Evolutionary conservation across 2,329 filamentous ascomycete species (phyloP).

Genomic region (Fusarium zealandicum): DNA sequence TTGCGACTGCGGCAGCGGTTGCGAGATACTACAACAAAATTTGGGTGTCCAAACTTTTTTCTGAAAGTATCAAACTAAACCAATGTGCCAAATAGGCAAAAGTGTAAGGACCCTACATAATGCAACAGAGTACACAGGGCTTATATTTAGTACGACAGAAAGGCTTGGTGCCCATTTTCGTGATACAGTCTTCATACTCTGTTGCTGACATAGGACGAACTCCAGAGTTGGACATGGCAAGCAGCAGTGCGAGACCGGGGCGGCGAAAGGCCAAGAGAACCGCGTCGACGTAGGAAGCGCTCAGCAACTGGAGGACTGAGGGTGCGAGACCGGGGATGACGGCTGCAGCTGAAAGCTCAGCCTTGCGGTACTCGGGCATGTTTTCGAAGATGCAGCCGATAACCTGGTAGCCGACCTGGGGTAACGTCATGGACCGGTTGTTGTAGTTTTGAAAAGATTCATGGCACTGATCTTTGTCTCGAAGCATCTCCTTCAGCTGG

Average conservation of each 20-base stretch:
- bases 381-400: conserved; percentile 31
- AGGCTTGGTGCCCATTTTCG: conserved; percentile 3
- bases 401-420: conserved; percentile 11
- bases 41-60: not conserved
- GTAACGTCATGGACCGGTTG: not conserved
- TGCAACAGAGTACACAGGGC: no score
- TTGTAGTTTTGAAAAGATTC: not conserved
- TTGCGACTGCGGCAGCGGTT: conserved; percentile 16
- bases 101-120: no score
- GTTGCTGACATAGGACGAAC: conserved; percentile 13
- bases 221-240: conserved; percentile 26
- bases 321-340: conserved; percentile 36
- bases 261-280: conserved; percentile 28
- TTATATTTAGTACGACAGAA: no score
- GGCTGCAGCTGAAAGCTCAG: conserved; percentile 32
- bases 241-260: conserved; percentile 27
- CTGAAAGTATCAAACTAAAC: no score
- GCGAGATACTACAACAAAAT: conserved; percentile 8
- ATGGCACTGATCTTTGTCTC: conserved; percentile 6
- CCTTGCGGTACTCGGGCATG: conserved; percentile 35
- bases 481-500: conserved; percentile 1
- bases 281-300: conserved; percentile 32
- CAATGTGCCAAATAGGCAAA: no score
- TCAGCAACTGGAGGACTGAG: conserved; percentile 24
- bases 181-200: conserved; percentile 13